Evolutionary conservation across 257 asterid genomes (phyloP).

Genomic region (Solanum medicagineum): DNA sequence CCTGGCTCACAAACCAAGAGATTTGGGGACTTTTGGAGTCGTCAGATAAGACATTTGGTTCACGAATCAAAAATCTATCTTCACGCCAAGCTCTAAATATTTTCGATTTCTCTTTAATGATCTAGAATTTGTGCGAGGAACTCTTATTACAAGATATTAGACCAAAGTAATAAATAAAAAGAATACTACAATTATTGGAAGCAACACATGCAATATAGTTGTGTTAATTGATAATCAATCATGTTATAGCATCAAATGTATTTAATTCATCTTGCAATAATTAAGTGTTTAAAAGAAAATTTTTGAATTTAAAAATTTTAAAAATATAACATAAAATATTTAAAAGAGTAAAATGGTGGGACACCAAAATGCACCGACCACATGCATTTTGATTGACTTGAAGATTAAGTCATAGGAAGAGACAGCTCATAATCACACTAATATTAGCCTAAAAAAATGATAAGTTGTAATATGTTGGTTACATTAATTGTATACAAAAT

Average conservation of each 20-base stretch:
- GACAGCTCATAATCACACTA: conserved; percentile 4
- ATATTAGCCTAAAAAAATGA: not conserved
- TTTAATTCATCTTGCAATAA: not conserved
- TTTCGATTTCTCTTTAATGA: too few relatives aligned
- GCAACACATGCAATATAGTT: not conserved
- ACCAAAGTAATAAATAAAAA: not conserved
- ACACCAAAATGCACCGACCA: conserved; percentile 13
- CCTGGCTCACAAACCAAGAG: too few relatives aligned
- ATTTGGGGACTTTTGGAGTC: too few relatives aligned
- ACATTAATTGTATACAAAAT: not conserved
- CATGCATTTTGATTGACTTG: conserved; percentile 14
- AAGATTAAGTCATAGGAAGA: conserved; percentile 6
- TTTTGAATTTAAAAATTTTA: not conserved
- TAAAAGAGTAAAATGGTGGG: not conserved
- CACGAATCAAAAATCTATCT: too few relatives aligned
- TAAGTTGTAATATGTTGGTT: not conserved
- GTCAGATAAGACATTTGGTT: too few relatives aligned
- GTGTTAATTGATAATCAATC: not conserved
- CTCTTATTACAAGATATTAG: not conserved
- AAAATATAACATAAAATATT: not conserved
- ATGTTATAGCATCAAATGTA: not conserved
- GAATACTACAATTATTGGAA: not conserved
- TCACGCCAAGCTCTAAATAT: too few relatives aligned
- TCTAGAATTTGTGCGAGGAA: too few relatives aligned
- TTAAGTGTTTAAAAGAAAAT: not conserved